These are phyloP conservation scores for Paramecium pentaurelia DNA, from an alignment of 73 alveolate genomes.

Conservation along the genomic window DNA sequence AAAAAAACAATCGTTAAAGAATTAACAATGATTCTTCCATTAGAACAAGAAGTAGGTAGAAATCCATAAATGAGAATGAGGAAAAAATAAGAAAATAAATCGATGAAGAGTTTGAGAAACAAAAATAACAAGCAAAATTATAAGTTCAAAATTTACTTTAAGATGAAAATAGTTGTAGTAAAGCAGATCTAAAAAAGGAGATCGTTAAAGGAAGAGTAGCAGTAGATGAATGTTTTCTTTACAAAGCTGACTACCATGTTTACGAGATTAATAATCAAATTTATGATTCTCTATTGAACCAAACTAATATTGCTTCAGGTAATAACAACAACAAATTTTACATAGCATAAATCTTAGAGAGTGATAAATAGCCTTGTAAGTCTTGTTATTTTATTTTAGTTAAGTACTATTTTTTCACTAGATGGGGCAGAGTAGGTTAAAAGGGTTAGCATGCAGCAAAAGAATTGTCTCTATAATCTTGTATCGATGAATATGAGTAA, in stretches of 20 bases:
- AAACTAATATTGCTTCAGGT: not conserved
- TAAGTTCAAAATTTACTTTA: not conserved
- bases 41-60: not conserved
- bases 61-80: not conserved
- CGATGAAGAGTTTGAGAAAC: not conserved
- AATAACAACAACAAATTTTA: slow-evolving; percentile 5
- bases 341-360: not conserved
- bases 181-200: not conserved
- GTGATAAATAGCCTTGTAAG: not conserved
- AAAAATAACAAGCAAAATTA: not conserved
- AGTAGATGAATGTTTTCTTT: not conserved
- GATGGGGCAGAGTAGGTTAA: slow-evolving; percentile 40
- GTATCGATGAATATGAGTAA: not conserved
- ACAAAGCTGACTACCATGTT: not conserved
- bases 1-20: not conserved
- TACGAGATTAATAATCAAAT: not conserved
- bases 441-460: not conserved
- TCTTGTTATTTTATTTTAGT: not conserved
- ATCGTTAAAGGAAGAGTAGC: not conserved
- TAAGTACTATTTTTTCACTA: not conserved
- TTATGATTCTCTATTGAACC: not conserved
- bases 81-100: not conserved
- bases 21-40: not conserved
- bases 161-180: not conserved
- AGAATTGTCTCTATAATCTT: not conserved